Conservation (phyloP, 2,329 filamentous ascomycete species). For the Colletotrichum sp. region DNA sequence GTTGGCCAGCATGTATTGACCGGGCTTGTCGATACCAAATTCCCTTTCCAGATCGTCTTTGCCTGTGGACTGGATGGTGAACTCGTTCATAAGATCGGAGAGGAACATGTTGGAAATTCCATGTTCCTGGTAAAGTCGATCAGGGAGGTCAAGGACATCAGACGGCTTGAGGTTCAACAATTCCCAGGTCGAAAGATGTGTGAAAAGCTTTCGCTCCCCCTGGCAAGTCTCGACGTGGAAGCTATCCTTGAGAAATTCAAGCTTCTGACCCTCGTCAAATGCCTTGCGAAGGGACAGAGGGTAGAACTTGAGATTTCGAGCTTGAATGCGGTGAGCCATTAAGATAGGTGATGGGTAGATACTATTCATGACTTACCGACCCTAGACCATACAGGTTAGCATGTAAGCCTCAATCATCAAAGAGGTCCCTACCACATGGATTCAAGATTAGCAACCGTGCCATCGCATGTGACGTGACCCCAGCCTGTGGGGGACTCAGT, state of each 20-base stretch:
- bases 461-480: slow-evolving; percentile 52
- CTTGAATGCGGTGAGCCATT: slow-evolving; percentile 23
- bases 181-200: slow-evolving; percentile 43
- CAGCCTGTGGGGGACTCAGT: slow-evolving; percentile 33
- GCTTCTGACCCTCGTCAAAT: neutral
- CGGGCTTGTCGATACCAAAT: slow-evolving; percentile 34
- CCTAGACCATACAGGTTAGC: slow-evolving; percentile 12
- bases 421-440: slow-evolving; percentile 43
- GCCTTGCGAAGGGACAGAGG: slow-evolving; percentile 38
- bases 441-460: slow-evolving; percentile 52
- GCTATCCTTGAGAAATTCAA: neutral
- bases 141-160: slow-evolving; percentile 43
- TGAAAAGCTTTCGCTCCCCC: slow-evolving; percentile 38
- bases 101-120: slow-evolving; percentile 44
- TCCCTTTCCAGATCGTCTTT: slow-evolving; percentile 40
- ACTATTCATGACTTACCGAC: neutral
- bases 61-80: slow-evolving; percentile 47
- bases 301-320: slow-evolving; percentile 53
- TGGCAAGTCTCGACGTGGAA: slow-evolving; percentile 26
- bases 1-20: slow-evolving; percentile 41
- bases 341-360: neutral
- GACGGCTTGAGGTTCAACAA: slow-evolving; percentile 47
- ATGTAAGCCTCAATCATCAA: neutral
- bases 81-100: slow-evolving; percentile 25
- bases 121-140: slow-evolving; percentile 40